Evolutionary conservation across 192 early-diverging fungal genomes (phyloP).

Genomic region (Kickxella alabastrina): DNA sequence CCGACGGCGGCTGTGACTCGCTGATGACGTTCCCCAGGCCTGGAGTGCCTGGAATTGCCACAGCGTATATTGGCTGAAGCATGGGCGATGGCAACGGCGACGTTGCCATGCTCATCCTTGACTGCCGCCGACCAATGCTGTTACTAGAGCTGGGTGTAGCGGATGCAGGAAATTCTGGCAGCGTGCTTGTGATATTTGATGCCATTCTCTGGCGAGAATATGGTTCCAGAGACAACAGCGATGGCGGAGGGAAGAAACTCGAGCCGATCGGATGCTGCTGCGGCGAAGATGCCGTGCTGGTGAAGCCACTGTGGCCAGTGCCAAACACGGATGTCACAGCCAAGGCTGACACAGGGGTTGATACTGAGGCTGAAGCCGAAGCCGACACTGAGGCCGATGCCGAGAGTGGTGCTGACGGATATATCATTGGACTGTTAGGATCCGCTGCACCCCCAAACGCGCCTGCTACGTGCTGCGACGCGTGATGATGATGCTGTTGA

Average conservation of each 20-base stretch:
- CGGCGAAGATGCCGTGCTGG: slow-evolving; percentile 22
- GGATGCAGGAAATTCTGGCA: slow-evolving; percentile 15
- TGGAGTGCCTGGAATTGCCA: slow-evolving; percentile 50
- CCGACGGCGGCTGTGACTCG: slow-evolving; percentile 31
- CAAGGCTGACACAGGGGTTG: neutral
- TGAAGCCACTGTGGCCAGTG: slow-evolving; percentile 21
- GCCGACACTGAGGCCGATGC: slow-evolving; percentile 4
- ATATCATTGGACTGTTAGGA: neutral
- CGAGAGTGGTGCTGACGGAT: neutral
- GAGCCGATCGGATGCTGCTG: slow-evolving; percentile 5
- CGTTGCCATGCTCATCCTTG: slow-evolving; percentile 19
- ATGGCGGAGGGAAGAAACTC: slow-evolving; percentile 31
- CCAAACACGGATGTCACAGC: slow-evolving; percentile 1
- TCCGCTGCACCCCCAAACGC: neutral
- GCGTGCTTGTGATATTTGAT: slow-evolving; percentile 15
- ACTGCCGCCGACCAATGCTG: slow-evolving; percentile 23
- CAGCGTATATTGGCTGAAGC: slow-evolving; percentile 41
- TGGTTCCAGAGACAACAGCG: slow-evolving; percentile 20
- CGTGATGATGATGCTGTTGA: slow-evolving; percentile 16
- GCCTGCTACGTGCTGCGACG: no score
- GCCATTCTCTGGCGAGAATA: slow-evolving; percentile 21
- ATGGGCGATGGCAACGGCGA: slow-evolving; percentile 40
- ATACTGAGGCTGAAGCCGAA: neutral
- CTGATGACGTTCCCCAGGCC: slow-evolving; percentile 48
- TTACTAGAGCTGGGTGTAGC: slow-evolving; percentile 21